Base-by-base conservation (phyloP, 805 yeast species). In the Wickerhamiella nectarea region DNA sequence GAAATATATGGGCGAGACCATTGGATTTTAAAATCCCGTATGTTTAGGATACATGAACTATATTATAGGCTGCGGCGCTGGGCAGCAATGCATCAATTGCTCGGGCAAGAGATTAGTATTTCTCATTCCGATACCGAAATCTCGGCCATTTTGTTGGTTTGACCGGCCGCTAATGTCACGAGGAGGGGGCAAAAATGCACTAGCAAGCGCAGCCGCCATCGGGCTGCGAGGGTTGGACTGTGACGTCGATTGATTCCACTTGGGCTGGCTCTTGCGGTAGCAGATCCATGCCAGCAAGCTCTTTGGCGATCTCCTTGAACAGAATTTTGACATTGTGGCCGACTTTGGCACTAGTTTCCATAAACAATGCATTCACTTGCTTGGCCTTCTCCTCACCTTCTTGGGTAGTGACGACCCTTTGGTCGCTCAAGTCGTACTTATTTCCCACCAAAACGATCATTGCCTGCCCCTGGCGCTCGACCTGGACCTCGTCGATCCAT, bases 401-500 rank as follows among this genome's bases (percentile, higher is more conserved):
- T 56, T 89, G 95, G 14, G 72, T 65, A 1, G 93, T 72, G 11
- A 89, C 94, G 56, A 85, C 85, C 55, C 96, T 76, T 60, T 82
- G 76, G 53, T 80, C 85, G 44, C 71, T 67, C 48, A 89, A 67
- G 64, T 89, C 98, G 29, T 80, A 78, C 65, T 89, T 89, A 64
- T 91, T 89, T 18, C 97, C 98, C 29, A 89, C 96, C 36, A 89
- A 64, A 42, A 86, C 91, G 35, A 91, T 70, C 50, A 89, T 77
- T 25, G 89, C 97, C 58, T 86, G 85, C 25, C 71, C 70, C 9
- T 95, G 96, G 50, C 97, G 72, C 65, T 89, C 98, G 49, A 84
- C 78, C 57, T 81, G 80, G 6, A 91, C 96, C 59, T 89, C 96
- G 53, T 83, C 91, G 51, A 85, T 78, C 98, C 98, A 91, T 60